Evolutionary conservation across 1,284 basidiomycete species (phyloP).

Genomic region (Sporisorium scitamineum): DNA sequence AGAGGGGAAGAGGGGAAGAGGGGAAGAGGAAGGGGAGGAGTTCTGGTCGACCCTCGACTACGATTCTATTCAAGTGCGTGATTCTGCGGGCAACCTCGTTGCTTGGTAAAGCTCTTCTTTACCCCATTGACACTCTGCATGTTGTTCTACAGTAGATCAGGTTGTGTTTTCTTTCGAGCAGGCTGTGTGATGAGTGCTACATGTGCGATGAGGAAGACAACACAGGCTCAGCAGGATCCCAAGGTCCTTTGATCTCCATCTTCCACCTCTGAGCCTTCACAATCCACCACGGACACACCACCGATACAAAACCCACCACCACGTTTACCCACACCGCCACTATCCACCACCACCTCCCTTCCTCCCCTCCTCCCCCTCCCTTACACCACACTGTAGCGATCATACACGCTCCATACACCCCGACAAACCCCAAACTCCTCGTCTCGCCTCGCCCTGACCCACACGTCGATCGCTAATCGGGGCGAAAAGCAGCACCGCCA

Average conservation of each 20-base stretch:
- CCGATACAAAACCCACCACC: constrained; percentile 34
- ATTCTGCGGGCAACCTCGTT: constrained; percentile 25
- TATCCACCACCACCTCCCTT: not conserved
- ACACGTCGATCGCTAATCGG: not conserved
- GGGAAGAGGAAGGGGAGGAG: constrained; percentile 21
- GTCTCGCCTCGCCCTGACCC: not conserved
- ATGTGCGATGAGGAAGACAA: constrained; percentile 3
- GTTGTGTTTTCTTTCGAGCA: too few relatives aligned
- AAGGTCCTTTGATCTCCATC: constrained; percentile 57
- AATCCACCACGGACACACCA: constrained; percentile 58
- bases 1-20: too few relatives aligned
- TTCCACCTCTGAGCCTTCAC: constrained; percentile 57
- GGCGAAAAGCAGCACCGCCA: constrained; percentile 73
- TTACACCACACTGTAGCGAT: not conserved
- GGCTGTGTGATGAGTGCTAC: not conserved
- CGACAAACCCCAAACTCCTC: not conserved
- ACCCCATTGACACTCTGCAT: too few relatives aligned
- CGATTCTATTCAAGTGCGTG: constrained; percentile 15
- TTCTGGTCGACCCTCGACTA: constrained; percentile 41
- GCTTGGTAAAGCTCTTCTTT: constrained; percentile 34
- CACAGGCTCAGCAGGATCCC: constrained; percentile 54
- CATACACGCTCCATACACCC: constrained; percentile 10
- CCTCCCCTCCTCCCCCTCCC: not conserved
- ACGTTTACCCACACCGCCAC: constrained; percentile 21
- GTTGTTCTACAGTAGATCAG: too few relatives aligned